Conservation (phyloP, 805 yeast genomes). For the Scheffersomyces ergatensis region DNA sequence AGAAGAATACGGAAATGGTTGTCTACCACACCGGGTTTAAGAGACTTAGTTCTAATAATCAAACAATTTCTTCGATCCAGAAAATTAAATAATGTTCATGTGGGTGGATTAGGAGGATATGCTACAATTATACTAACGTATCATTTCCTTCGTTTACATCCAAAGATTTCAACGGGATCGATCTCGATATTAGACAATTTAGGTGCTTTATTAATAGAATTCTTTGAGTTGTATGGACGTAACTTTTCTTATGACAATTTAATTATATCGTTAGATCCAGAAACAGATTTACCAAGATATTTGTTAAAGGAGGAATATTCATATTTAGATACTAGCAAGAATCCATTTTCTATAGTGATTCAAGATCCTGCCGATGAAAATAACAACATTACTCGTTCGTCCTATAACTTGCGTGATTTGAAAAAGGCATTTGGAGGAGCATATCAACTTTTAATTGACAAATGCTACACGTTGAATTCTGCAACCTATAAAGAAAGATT, state of each 20-base stretch:
- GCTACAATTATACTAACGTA: slow-evolving; percentile 85
- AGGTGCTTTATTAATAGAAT: slow-evolving; percentile 85
- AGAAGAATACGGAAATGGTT: slow-evolving; percentile 75
- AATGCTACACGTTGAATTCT: slow-evolving; percentile 69
- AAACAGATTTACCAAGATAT: slow-evolving; percentile 57
- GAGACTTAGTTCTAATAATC: slow-evolving; percentile 77
- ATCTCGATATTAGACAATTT: slow-evolving; percentile 71
- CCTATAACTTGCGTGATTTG: slow-evolving; percentile 74
- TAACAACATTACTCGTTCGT: slow-evolving; percentile 85
- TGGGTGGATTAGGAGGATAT: slow-evolving; percentile 94
- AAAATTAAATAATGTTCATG: slow-evolving; percentile 78
- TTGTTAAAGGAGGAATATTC: slow-evolving; percentile 55
- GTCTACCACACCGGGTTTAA: slow-evolving; percentile 66
- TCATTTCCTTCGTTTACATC: slow-evolving; percentile 77
- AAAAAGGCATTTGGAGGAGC: slow-evolving; percentile 90
- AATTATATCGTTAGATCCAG: slow-evolving; percentile 60
- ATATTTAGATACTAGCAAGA: slow-evolving; percentile 48
- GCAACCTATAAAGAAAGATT: slow-evolving; percentile 65
- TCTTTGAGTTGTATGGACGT: slow-evolving; percentile 88
- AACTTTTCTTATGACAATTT: slow-evolving; percentile 83
- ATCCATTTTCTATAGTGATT: slow-evolving; percentile 65
- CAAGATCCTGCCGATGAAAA: slow-evolving; percentile 84
- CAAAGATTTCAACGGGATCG: slow-evolving; percentile 64
- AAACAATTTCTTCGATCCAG: slow-evolving; percentile 84
- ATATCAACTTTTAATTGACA: slow-evolving; percentile 68